A percentile compares a stretch with the other conserved stretches of the same genome.
phyloP scores from a whole-genome alignment of 2,329 filamentous ascomycete genomes.

The Lachnellula hyalina region DNA sequence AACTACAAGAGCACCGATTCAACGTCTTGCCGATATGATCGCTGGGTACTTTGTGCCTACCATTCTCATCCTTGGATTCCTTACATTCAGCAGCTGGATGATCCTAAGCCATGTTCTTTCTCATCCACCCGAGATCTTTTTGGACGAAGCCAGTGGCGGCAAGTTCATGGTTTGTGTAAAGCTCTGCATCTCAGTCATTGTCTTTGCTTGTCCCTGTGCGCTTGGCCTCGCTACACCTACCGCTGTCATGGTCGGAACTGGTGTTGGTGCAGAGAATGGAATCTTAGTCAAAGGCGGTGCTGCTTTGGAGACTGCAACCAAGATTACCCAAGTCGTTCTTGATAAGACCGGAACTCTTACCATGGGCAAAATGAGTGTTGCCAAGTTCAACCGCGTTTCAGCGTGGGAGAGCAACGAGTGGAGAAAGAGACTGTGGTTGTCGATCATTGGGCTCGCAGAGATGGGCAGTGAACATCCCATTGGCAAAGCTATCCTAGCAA shows the following conservation, averaged over 20 bases:
- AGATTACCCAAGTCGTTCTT: slow-evolving; percentile 82
- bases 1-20: slow-evolving; percentile 89
- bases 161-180: slow-evolving; percentile 96
- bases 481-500: slow-evolving; percentile 75
- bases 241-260: slow-evolving; percentile 98
- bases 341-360: slow-evolving; percentile 97
- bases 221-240: slow-evolving; percentile 94
- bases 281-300: slow-evolving; percentile 98
- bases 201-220: slow-evolving; percentile 95
- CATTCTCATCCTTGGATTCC: slow-evolving; percentile 76
- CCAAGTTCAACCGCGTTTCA: slow-evolving; percentile 59
- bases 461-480: slow-evolving; percentile 95
- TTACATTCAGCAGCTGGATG: slow-evolving; percentile 93
- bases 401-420: slow-evolving; percentile 65
- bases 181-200: slow-evolving; percentile 96
- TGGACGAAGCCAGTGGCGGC: slow-evolving; percentile 73
- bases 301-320: slow-evolving; percentile 83
- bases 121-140: slow-evolving; percentile 84
- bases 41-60: slow-evolving; percentile 91
- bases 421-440: slow-evolving; percentile 82
- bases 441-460: slow-evolving; percentile 90
- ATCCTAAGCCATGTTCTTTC: slow-evolving; percentile 79
- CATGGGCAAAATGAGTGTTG: slow-evolving; percentile 90
- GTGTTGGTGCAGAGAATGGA: slow-evolving; percentile 88
- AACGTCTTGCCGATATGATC: slow-evolving; percentile 82